These are phyloP conservation scores for Penicillium soppii DNA, from an alignment of 495 filamentous ascomycete species.

Conservation along the genomic window DNA sequence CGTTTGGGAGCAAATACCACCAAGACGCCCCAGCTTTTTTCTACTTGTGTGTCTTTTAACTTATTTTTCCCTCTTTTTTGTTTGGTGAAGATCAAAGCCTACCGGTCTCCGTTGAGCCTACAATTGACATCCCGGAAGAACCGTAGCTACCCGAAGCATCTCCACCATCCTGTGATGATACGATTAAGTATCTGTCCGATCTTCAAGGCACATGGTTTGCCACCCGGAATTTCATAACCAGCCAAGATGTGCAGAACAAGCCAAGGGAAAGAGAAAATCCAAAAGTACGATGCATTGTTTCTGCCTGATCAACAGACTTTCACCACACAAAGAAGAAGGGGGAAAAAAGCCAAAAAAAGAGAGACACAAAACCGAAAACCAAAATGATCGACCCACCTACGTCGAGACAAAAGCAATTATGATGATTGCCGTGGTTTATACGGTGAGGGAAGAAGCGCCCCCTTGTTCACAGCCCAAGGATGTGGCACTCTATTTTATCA, in stretches of 20 bases:
- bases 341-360: background rate
- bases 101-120: background rate
- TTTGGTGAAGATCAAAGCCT: background rate
- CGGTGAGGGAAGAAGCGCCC: background rate
- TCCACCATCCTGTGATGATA: constrained; percentile 13
- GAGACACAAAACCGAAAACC: background rate
- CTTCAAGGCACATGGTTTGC: constrained; percentile 12
- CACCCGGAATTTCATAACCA: constrained; percentile 1
- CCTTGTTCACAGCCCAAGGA: background rate
- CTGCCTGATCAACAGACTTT: constrained; percentile 7
- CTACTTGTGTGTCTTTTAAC: background rate
- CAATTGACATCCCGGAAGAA: background rate
- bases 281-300: background rate
- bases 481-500: background rate
- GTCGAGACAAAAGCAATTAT: constrained; percentile 3
- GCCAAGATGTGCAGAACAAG: too few species aligned
- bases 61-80: background rate
- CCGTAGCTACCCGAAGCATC: constrained; percentile 19
- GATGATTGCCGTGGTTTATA: background rate
- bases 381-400: background rate
- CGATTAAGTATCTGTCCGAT: background rate
- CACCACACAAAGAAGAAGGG: too few species aligned
- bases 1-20: constrained; percentile 20
- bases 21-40: constrained; percentile 4
- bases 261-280: too few species aligned